These are phyloP conservation scores for Leptographium wingfieldii DNA, from an alignment of 2,329 filamentous ascomycete genomes.

Conservation along the genomic window DNA sequence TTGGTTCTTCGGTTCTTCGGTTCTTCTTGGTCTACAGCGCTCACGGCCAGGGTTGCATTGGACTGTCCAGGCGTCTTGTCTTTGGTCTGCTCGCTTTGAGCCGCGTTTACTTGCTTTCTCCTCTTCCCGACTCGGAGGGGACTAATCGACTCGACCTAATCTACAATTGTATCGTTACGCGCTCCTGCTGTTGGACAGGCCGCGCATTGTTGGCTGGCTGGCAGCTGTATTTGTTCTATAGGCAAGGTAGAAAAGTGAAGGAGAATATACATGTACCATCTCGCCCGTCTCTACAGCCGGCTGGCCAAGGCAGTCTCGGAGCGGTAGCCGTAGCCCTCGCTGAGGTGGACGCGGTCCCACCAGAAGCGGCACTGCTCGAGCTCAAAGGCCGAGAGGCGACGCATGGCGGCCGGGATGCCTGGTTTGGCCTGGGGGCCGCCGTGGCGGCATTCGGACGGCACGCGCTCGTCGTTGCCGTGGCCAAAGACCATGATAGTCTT, in stretches of 20 bases:
- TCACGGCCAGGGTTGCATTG: not conserved
- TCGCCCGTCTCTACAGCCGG: not conserved
- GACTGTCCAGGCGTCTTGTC: not conserved
- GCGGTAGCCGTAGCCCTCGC: conserved; percentile 27
- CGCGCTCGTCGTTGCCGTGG: conserved; percentile 43
- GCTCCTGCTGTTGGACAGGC: too few species aligned
- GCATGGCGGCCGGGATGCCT: conserved; percentile 31
- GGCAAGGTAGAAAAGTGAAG: not conserved
- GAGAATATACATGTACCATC: not conserved
- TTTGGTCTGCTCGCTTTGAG: not conserved
- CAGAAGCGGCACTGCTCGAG: conserved; percentile 43
- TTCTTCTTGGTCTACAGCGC: not conserved
- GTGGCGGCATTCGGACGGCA: conserved; percentile 10
- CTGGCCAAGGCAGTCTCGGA: not conserved
- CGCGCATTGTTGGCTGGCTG: too few species aligned
- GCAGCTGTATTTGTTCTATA: too few species aligned
- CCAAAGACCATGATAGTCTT: conserved; percentile 35
- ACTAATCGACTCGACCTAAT: not conserved
- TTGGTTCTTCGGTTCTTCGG: too few species aligned
- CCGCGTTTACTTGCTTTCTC: not conserved
- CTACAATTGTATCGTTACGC: not conserved
- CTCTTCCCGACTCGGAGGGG: not conserved
- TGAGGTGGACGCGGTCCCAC: conserved; percentile 41
- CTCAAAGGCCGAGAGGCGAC: conserved; percentile 29
- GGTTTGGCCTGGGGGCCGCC: conserved; percentile 18